phyloP scores from a whole-genome alignment of 352 stramenopile species.

The Globisporangium nunn region DNA sequence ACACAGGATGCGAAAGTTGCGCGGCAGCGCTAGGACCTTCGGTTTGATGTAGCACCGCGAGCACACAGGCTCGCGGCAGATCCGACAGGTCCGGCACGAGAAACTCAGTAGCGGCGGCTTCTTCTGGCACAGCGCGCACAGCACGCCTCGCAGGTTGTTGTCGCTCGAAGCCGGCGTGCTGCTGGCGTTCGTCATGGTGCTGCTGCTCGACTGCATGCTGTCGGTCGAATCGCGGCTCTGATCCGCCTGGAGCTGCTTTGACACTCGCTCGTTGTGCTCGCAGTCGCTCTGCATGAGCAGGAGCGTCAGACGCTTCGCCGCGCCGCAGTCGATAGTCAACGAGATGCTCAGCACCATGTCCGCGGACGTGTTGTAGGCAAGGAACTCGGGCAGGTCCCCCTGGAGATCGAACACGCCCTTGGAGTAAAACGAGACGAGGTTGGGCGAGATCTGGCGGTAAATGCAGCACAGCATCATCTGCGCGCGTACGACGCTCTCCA shows the following conservation, averaged over 20 bases:
- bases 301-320: constrained; percentile 36
- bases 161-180: background rate
- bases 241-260: background rate
- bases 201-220: background rate
- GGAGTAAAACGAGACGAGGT: constrained; percentile 35
- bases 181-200: background rate
- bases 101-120: constrained; percentile 22
- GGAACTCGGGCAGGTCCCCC: constrained; percentile 28
- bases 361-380: constrained; percentile 35
- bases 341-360: constrained; percentile 33
- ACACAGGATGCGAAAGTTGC: constrained; percentile 31
- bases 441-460: constrained; percentile 33
- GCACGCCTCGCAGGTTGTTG: background rate
- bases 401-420: constrained; percentile 50
- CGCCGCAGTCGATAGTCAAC: constrained; percentile 21
- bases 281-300: constrained; percentile 15
- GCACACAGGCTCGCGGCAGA: constrained; percentile 34
- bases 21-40: constrained; percentile 24
- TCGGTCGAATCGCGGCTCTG: background rate
- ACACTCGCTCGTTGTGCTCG: background rate
- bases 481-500: constrained; percentile 16
- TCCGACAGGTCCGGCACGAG: constrained; percentile 22
- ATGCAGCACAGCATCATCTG: constrained; percentile 57
- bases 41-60: constrained; percentile 46
- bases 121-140: constrained; percentile 15